phyloP scores from a whole-genome alignment of 805 yeast genomes.

The Candida nemodendra region DNA sequence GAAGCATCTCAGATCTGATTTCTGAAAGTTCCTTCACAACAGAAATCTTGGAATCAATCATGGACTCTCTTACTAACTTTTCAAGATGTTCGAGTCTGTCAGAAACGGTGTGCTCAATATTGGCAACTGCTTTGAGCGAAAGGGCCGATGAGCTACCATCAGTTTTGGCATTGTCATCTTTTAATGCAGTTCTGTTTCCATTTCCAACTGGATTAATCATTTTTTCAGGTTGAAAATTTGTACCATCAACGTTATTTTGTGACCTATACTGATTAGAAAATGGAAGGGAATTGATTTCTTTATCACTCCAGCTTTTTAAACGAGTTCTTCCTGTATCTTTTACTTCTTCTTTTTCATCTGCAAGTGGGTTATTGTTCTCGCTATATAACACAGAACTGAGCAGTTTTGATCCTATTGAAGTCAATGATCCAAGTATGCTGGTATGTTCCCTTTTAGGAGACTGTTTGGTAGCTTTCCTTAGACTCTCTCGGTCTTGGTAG shows the following conservation, averaged over 20 bases:
- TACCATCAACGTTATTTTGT: too few species aligned
- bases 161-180: too few species aligned
- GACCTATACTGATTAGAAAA: too few species aligned
- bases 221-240: too few species aligned
- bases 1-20: slow-evolving; percentile 23
- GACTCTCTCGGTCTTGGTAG: slow-evolving; percentile 5
- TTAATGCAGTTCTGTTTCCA: too few species aligned
- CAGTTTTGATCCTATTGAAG: slow-evolving; percentile 28
- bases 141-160: too few species aligned
- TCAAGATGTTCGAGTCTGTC: slow-evolving; percentile 13
- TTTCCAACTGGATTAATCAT: too few species aligned
- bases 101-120: slow-evolving; percentile 3
- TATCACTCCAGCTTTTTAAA: too few species aligned
- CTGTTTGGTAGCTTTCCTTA: not conserved
- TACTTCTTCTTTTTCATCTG: too few species aligned
- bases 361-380: slow-evolving; percentile 22
- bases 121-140: not conserved
- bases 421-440: slow-evolving; percentile 27
- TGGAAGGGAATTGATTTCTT: too few species aligned
- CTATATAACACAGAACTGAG: slow-evolving; percentile 29
- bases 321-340: too few species aligned
- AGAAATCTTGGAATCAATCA: slow-evolving; percentile 14
- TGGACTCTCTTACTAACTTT: slow-evolving; percentile 20
- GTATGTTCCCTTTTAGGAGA: slow-evolving; percentile 9
- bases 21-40: slow-evolving; percentile 19